phyloP scores from a whole-genome alignment of 768 basidiomycete genomes.

The Auriscalpium orientale region DNA sequence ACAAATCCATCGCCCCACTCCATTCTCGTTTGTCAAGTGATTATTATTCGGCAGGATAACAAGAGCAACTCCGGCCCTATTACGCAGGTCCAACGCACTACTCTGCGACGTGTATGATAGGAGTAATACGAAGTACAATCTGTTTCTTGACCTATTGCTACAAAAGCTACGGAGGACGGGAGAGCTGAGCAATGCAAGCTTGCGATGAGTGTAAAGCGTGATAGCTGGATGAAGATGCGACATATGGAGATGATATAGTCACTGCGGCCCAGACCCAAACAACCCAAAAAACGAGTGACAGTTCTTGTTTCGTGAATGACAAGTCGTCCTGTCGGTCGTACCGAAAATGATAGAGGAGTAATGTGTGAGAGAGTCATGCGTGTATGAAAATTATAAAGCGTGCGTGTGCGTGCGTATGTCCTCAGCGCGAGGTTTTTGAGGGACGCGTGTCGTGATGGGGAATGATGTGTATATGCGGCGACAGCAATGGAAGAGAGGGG shows the following conservation, averaged over 20 bases:
- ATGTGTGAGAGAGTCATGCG: neutral
- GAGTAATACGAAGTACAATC: constrained; percentile 5
- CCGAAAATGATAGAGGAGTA: neutral
- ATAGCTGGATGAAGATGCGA: constrained; percentile 10
- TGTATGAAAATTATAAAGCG: constrained; percentile 8
- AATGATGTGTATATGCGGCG: neutral
- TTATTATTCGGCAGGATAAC: neutral
- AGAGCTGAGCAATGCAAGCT: neutral
- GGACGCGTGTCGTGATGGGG: neutral
- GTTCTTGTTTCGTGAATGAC: constrained; percentile 49
- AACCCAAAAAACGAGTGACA: constrained; percentile 24
- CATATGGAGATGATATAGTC: neutral
- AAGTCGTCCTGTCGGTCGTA: constrained; percentile 27
- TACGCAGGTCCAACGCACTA: constrained; percentile 5
- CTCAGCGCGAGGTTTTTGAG: constrained; percentile 3
- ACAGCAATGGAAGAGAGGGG: neutral
- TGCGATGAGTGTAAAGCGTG: neutral
- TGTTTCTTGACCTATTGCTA: constrained; percentile 2
- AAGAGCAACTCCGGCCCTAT: neutral
- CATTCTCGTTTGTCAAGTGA: neutral
- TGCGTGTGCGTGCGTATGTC: constrained; percentile 7
- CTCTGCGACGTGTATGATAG: constrained; percentile 4
- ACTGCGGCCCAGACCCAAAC: neutral
- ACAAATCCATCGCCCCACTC: too few relatives aligned
- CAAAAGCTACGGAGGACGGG: neutral